Evolutionary conservation across 345 rosid species (phyloP), one percentile per base, ranked within the genome.

Genomic region (Aethionema arabicum): DNA sequence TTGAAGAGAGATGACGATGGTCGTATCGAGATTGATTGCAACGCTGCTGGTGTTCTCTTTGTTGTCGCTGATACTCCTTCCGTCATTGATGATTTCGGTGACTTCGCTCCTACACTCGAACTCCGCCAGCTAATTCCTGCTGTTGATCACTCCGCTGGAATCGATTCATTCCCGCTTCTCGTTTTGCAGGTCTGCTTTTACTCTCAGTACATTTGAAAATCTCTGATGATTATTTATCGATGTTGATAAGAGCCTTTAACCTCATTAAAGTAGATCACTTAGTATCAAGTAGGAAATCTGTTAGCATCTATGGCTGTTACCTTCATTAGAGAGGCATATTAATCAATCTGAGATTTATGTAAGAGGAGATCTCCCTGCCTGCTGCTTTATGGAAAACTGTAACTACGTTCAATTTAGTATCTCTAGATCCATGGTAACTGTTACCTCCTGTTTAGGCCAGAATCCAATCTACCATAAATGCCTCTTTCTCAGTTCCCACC

Each of bases 1-100:
- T 45, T 84, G 68, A 79, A 70, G 78, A 62, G 81, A 38, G 90
- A 84, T 31, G 85, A 84, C 14, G 86, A 84, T 54, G 99, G 97
- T n/a, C 87, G 97, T 51, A 84, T 92, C 49, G 97, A 92, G 90
- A 87, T 92, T 21, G 74, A 87, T 39, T 92, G 97, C 71, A 84
- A 92, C 64, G 97, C 74, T 4, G 85, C 85, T 61, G 95, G 97
- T 0, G 96, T 89, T 50, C 82, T 92, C 30, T 73, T 92, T 37
- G 96, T 92, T 36, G 85, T 78, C 61, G 96, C 98, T 0, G 89
- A 92, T 57, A 85, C 97, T 0, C 70, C 46, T 32, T 74, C 95
- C 5, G 67, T 73, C 5, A 66, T 89, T 41, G 93, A 85, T 47
- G 97, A 89, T 56, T 87, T 89, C 11, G 97, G 95, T 0, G 98